A percentile compares a stretch with the other conserved stretches of the same genome.
These are phyloP conservation scores for Anisodus tanguticus DNA, from an alignment of 257 asterid genomes.

Conservation along the genomic window DNA sequence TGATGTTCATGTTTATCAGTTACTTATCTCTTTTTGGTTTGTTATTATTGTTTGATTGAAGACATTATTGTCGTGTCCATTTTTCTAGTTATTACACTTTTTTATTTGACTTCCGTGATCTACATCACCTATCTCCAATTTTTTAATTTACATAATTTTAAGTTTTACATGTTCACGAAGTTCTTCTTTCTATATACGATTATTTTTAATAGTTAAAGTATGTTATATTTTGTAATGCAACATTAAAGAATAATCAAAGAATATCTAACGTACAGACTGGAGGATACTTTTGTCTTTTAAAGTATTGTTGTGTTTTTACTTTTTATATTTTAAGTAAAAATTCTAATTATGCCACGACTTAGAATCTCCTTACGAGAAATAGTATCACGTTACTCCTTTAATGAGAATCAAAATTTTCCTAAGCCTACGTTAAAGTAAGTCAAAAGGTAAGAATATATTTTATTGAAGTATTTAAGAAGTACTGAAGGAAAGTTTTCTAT, in stretches of 20 bases:
- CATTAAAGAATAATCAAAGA: no score
- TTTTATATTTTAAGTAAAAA: no score
- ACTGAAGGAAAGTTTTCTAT: neutral
- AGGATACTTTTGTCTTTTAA: no score
- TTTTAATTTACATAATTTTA: neutral
- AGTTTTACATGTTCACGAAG: neutral
- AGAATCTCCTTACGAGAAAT: no score
- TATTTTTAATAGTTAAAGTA: neutral
- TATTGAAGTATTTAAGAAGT: neutral
- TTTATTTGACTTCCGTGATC: neutral
- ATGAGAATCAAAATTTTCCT: no score
- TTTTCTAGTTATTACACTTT: neutral
- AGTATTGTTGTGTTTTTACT: no score
- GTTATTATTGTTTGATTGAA: constrained; percentile 11
- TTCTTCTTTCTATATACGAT: neutral
- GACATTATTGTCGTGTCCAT: constrained; percentile 7
- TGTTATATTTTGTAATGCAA: no score
- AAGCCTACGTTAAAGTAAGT: no score
- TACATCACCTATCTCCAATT: neutral
- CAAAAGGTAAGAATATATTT: no score
- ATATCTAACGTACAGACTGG: no score
- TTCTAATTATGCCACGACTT: no score
- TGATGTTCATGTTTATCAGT: neutral
- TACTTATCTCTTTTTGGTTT: neutral
- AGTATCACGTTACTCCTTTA: no score